Conservation (phyloP, 257 asterid genomes). For the Primulina eburnea region DNA sequence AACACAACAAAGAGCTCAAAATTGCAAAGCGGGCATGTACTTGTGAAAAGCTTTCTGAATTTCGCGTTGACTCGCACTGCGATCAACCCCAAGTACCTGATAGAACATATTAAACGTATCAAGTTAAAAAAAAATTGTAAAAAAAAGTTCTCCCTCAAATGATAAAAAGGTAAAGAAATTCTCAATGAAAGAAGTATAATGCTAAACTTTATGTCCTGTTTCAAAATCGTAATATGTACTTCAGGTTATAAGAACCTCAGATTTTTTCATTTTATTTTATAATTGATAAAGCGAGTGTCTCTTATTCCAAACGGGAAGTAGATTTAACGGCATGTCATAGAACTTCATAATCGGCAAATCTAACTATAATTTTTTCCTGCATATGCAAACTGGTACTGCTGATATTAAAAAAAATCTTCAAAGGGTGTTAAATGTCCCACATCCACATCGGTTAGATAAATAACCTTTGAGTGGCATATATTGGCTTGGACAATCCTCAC, state of each 20-base stretch:
- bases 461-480: too few species aligned
- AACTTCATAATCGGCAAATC: too few species aligned
- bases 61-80: conserved; percentile 74
- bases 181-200: neutral
- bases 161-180: neutral
- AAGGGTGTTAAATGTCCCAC: too few species aligned
- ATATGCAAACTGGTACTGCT: neutral
- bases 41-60: conserved; percentile 97
- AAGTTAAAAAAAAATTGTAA: conserved; percentile 4
- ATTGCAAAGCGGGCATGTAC: conserved; percentile 35
- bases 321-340: too few species aligned
- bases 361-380: neutral
- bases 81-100: conserved; percentile 91
- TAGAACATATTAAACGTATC: conserved; percentile 7
- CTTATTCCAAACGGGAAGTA: neutral
- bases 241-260: neutral
- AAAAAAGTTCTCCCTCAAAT: neutral
- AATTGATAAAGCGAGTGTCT: neutral
- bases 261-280: too few species aligned
- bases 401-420: too few species aligned
- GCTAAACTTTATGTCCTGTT: neutral
- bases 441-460: too few species aligned
- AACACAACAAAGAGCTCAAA: too few species aligned
- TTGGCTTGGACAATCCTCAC: too few species aligned
- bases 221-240: neutral